Base-by-base conservation (phyloP, 176 grass and related monocot species). In the Tuctoria greenei region DNA sequence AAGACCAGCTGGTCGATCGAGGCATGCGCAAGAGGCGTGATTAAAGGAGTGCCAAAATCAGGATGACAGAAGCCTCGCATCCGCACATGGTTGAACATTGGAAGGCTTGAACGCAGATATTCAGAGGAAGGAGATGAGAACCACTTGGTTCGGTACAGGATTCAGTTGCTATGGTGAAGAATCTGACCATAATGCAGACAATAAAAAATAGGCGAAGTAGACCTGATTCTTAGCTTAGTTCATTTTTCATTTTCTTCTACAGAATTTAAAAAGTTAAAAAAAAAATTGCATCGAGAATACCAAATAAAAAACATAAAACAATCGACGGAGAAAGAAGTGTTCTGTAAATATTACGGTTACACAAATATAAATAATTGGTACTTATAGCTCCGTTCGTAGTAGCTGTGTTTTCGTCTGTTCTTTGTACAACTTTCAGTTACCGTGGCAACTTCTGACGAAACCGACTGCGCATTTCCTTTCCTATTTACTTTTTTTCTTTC, bases 101-200 rank as follows among this genome's bases (percentile, higher is more conserved):
- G 49, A 78, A 61, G 5, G 35, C 42, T 51, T 11, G 9, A 59
- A 26, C 27, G n/a, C 21, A 58, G 64, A n/a, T 26, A 31, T 31
- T 31, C 31, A 31, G 31, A 31, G 31, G 31, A 36, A 47, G 10
- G 28, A 20, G 50, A 56, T 44, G 18, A 25, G 27, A 46, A 4
- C 36, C 62, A 31, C 3, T 75, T 4, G 43, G 44, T 28, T 49
- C 11, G 45, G 60, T 73, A 67, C 52, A 86, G 3, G 69, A 72
- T 81, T 86, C 70, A 62, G 67, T 89, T 76, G n/a, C 83, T 89
- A 85, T 79, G 86, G 83, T 81, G 75, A 71, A 73, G 78, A 79
- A 66, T 23, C 58, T 79, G 50, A 76, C 72, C 57, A 72, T 84
- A 83, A 83, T 66, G 20, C 42, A 91, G 76, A 75, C 46, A 84